Conservation (phyloP, 2,329 filamentous ascomycete genomes). For the Helotiales sp. region DNA sequence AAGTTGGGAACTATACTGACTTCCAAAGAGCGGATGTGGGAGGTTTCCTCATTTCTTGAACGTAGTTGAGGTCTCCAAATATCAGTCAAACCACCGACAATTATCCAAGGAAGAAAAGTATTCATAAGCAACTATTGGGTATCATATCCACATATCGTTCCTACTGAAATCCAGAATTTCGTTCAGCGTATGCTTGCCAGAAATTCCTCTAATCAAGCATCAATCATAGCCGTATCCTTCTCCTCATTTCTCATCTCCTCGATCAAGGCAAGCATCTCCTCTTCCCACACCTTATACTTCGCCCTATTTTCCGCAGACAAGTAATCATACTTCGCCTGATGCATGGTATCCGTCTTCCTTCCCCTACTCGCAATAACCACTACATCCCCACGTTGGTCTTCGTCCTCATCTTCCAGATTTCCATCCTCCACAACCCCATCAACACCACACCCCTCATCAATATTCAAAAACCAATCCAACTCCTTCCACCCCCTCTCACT, state of each 20-base stretch:
- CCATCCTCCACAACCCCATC: slow-evolving; percentile 33
- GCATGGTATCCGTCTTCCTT: slow-evolving; percentile 55
- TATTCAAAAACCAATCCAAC: slow-evolving; percentile 59
- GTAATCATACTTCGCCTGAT: slow-evolving; percentile 73
- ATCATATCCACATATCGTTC: not conserved
- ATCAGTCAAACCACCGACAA: too few species aligned
- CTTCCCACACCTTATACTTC: slow-evolving; percentile 67
- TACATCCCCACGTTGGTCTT: slow-evolving; percentile 34
- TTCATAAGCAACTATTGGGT: not conserved
- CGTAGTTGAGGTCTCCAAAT: too few species aligned
- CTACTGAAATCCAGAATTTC: not conserved
- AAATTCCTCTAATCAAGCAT: not conserved
- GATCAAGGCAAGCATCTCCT: slow-evolving; percentile 56
- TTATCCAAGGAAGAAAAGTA: too few species aligned
- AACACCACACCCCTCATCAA: slow-evolving; percentile 39
- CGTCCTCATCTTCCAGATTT: slow-evolving; percentile 32
- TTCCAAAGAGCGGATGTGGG: too few species aligned
- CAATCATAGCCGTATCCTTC: slow-evolving; percentile 8
- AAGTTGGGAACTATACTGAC: too few species aligned
- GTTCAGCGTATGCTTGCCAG: not conserved
- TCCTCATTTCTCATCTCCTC: slow-evolving; percentile 32
- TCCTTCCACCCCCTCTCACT: slow-evolving; percentile 49
- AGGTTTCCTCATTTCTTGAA: too few species aligned
- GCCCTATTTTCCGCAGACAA: slow-evolving; percentile 61
- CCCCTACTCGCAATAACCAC: slow-evolving; percentile 3